phyloP scores from a whole-genome alignment of 2,329 filamentous ascomycete species.

The Phialocephala sp. region DNA sequence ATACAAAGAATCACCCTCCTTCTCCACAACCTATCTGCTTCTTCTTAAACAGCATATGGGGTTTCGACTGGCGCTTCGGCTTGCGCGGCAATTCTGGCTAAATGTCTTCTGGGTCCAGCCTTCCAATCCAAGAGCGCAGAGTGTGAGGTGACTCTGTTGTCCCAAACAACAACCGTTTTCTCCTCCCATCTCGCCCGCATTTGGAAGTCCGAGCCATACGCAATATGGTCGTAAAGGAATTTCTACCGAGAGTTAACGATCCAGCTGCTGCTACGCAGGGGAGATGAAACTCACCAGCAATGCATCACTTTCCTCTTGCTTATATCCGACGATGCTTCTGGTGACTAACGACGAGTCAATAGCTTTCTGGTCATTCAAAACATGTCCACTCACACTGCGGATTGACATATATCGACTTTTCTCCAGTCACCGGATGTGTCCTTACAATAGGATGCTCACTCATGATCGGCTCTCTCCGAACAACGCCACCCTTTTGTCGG shows the following conservation, averaged over 20 bases:
- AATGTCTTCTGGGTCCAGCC: conserved; percentile 68
- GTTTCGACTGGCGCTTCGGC: conserved; percentile 28
- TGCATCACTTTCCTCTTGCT: conserved; percentile 84
- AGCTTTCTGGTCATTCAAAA: conserved; percentile 56
- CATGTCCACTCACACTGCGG: conserved; percentile 69
- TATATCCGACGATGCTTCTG: conserved; percentile 78
- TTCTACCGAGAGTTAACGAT: conserved; percentile 64
- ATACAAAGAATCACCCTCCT: not conserved
- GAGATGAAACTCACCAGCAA: conserved; percentile 53
- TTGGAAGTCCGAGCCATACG: conserved; percentile 74
- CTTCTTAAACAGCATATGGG: conserved; percentile 24
- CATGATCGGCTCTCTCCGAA: conserved; percentile 75
- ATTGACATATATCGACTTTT: conserved; percentile 85
- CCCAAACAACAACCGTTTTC: conserved; percentile 85
- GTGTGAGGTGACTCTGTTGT: conserved; percentile 81
- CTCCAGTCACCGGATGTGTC: conserved; percentile 81
- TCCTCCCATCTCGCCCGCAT: conserved; percentile 77
- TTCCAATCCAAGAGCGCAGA: conserved; percentile 84
- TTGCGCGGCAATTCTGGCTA: conserved; percentile 28
- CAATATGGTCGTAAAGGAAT: conserved; percentile 79
- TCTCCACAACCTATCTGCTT: not conserved
- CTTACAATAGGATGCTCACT: conserved; percentile 79
- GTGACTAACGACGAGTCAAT: conserved; percentile 61
- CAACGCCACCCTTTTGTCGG: conserved; percentile 69
- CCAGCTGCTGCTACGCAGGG: not conserved